Evolutionary conservation across 768 basidiomycete species (phyloP).

Genomic region (Postia placenta): DNA sequence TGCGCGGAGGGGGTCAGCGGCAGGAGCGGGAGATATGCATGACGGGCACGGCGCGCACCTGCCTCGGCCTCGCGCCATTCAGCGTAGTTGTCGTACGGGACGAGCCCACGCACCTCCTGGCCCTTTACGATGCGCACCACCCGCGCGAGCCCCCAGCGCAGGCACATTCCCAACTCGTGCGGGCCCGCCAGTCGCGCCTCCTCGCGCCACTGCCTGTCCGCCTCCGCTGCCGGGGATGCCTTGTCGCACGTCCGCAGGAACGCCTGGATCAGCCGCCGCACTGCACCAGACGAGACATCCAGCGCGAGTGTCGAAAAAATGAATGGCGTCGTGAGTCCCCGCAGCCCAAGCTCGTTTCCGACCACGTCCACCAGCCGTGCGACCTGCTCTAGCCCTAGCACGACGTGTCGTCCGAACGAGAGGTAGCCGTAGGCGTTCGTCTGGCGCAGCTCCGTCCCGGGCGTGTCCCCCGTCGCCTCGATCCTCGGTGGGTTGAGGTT

Average conservation of each 20-base stretch:
- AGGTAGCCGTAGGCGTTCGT: conserved; percentile 66
- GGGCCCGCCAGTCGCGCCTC: conserved; percentile 82
- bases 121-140: conserved; percentile 66
- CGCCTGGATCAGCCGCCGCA: conserved; percentile 70
- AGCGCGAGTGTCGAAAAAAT: conserved; percentile 87
- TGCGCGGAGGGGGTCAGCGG: conserved; percentile 11
- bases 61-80: conserved; percentile 80
- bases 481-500: conserved; percentile 26
- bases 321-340: conserved; percentile 81
- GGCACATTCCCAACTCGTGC: conserved; percentile 85
- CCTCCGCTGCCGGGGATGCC: conserved; percentile 27
- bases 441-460: conserved; percentile 15
- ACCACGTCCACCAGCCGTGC: conserved; percentile 66
- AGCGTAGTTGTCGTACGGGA: conserved; percentile 81
- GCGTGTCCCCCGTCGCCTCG: conserved; percentile 14
- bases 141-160: conserved; percentile 88
- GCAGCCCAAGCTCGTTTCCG: conserved; percentile 60
- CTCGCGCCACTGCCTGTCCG: conserved; percentile 61
- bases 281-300: conserved; percentile 70
- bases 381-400: conserved; percentile 71
- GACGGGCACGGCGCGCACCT: conserved; percentile 42
- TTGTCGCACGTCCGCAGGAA: conserved; percentile 63
- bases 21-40: background rate
- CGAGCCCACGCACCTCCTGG: conserved; percentile 72
- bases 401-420: conserved; percentile 64